These are phyloP conservation scores for Orychophragmus violaceus DNA, from an alignment of 345 rosid species.

Conservation along the genomic window DNA sequence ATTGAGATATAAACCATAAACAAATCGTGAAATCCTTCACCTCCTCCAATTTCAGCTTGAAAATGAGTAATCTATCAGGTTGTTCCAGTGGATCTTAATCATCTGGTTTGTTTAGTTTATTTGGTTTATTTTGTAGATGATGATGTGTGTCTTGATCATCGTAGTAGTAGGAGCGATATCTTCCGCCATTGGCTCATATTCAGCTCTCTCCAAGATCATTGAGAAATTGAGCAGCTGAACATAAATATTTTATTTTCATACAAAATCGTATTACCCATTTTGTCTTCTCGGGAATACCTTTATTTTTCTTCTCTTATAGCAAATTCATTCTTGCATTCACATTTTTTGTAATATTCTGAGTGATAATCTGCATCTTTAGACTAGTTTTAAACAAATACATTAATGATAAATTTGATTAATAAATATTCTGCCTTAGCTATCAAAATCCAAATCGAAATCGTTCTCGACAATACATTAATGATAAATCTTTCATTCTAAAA, in stretches of 20 bases:
- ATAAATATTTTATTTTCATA: not conserved
- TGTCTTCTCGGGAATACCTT: no score
- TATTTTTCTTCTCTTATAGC: constrained; percentile 14
- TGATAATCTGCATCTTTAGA: no score
- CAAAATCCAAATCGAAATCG: no score
- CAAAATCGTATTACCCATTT: constrained; percentile 25
- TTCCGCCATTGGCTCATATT: constrained; percentile 57
- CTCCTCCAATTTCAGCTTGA: no score
- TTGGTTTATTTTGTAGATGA: constrained; percentile 33
- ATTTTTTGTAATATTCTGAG: no score
- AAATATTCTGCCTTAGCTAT: not conserved
- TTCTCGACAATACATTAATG: no score
- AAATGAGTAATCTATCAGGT: no score
- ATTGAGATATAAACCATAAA: no score
- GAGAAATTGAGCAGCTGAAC: constrained; percentile 40
- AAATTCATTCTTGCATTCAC: constrained; percentile 19
- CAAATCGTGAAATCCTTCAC: no score
- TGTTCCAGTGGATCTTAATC: no score
- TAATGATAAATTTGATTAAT: not conserved
- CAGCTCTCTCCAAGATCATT: constrained; percentile 62
- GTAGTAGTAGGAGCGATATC: constrained; percentile 62
- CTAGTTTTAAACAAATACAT: constrained; percentile 10
- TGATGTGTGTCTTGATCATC: constrained; percentile 49
- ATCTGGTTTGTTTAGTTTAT: no score
- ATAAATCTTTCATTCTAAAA: no score